Evolutionary conservation across 129 eudicot genomes (phyloP), one percentile per base, ranked within the genome.

Genomic region (Artemisia tridentata): DNA sequence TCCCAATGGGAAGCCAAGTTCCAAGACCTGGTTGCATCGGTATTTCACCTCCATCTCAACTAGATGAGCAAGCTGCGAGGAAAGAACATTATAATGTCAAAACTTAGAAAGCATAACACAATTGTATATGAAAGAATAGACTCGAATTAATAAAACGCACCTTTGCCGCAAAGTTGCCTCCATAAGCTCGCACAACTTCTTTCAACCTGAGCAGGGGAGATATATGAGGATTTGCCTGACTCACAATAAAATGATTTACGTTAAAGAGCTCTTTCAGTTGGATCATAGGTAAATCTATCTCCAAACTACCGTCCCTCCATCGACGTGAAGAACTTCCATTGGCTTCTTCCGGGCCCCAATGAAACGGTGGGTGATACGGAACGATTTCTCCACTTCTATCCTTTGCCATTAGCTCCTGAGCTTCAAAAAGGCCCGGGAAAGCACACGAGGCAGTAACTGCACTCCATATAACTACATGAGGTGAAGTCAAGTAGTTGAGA

Each of bases 381-480:
- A 92, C 98, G 75, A 92, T 76, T 13, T 86, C 91, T 20, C 98
- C 96, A 69, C 80, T 81, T 79, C 98, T 86, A 76, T 92, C 85
- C 72, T 92, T 92, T 2, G 95, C 96, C 98, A 92, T 92, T 2
- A 92, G 95, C 62, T 92, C 98, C 50, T 92, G 96, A 65, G 98
- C 98, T 65, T 92, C 98, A 72, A 88, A 92, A 34, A 92, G 98
- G 8, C 98, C 98, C 2, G 98, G 96, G 75, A 92, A 92, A 14
- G 98, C 98, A 83, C 98, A 92, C 15, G 98, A 92, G 53, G 98
- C 96, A 4, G 98, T 88, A 75, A 92, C 98, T 3, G 98, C 96
- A 57, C 98, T 92, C 98, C 98, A 92, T 76, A 92, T 92, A 17
- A 92, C 96, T 11, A 92, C 96, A 76, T 92, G 98, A 31, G 98